A percentile compares a stretch with the other conserved stretches of the same genome.
phyloP scores from a whole-genome alignment of 2,329 filamentous ascomycete genomes.

The Zasmidium angulare region DNA sequence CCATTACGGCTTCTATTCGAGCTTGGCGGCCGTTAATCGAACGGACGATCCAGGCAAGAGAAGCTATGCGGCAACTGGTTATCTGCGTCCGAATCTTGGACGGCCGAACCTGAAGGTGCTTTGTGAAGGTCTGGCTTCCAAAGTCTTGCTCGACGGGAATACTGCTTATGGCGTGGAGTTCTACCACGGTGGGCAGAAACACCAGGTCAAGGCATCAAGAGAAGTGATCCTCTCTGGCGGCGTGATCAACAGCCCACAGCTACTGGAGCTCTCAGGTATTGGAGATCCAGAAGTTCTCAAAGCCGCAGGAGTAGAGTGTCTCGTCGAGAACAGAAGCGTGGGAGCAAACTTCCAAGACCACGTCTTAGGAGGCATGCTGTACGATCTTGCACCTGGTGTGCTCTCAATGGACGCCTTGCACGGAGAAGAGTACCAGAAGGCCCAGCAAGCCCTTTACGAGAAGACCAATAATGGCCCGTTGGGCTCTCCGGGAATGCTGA shows the following conservation, averaged over 20 bases:
- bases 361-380: conserved; percentile 34
- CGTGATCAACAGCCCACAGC: conserved; percentile 52
- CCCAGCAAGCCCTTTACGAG: conserved; percentile 34
- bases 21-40: conserved; percentile 34
- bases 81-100: conserved; percentile 31
- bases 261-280: conserved; percentile 57
- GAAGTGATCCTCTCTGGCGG: conserved; percentile 44
- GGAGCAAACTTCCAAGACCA: conserved; percentile 54
- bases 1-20: conserved; percentile 36
- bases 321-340: conserved; percentile 53
- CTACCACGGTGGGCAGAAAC: conserved; percentile 37
- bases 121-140: conserved; percentile 31
- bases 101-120: conserved; percentile 34
- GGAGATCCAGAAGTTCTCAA: conserved; percentile 51
- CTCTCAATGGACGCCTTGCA: conserved; percentile 37
- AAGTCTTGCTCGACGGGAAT: conserved; percentile 30
- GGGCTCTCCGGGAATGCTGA: conserved; percentile 37
- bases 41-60: conserved; percentile 31
- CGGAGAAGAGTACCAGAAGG: conserved; percentile 36
- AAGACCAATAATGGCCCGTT: conserved; percentile 36
- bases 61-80: conserved; percentile 36
- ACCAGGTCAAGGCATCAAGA: conserved; percentile 42
- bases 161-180: conserved; percentile 43
- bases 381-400: conserved; percentile 32
- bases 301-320: conserved; percentile 47